These are phyloP conservation scores for Penicillium goetzii DNA, from an alignment of 495 filamentous ascomycete species.

Conservation along the genomic window DNA sequence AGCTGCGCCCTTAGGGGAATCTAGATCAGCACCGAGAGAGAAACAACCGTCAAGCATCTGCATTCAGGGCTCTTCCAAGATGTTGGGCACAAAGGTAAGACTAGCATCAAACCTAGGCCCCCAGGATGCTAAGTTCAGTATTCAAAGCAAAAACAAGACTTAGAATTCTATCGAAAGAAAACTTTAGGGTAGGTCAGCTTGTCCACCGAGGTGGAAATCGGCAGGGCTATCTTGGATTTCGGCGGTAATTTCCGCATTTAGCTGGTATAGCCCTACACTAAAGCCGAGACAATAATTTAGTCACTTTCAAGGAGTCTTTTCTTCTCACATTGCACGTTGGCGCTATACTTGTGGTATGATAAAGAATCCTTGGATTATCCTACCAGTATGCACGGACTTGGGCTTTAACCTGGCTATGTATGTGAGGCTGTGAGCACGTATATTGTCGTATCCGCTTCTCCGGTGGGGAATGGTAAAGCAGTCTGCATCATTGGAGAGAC, in stretches of 20 bases:
- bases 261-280: neutral
- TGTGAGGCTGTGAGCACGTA: neutral
- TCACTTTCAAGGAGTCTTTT: neutral
- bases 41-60: neutral
- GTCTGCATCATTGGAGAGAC: neutral
- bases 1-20: neutral
- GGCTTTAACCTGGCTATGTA: too few relatives aligned
- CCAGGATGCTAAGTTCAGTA: neutral
- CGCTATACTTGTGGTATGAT: neutral
- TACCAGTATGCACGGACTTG: neutral
- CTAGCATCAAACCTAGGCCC: neutral
- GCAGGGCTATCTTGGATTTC: neutral
- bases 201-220: neutral
- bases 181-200: neutral
- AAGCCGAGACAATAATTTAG: neutral
- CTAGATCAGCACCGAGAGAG: neutral
- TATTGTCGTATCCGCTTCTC: neutral
- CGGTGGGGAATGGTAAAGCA: neutral
- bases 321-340: too few relatives aligned
- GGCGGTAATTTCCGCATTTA: conserved; percentile 6
- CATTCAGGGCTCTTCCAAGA: neutral
- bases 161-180: neutral
- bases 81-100: neutral
- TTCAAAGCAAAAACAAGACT: neutral
- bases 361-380: neutral